Conservation (phyloP, 2,329 filamentous ascomycete genomes). For the Ceratocystis destructans region DNA sequence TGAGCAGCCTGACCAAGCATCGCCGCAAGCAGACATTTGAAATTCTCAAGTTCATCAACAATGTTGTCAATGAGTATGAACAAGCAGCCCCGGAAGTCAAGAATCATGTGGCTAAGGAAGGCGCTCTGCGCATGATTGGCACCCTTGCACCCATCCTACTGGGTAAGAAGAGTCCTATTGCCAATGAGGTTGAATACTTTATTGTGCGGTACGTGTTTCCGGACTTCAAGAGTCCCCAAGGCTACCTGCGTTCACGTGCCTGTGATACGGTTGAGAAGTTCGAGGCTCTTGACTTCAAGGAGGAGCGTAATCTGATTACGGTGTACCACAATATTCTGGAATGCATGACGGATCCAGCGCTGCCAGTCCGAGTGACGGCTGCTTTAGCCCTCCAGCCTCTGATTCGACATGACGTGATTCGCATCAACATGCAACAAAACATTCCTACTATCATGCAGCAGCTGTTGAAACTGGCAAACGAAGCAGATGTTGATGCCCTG, state of each 20-base stretch:
- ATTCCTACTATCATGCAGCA: constrained; percentile 99
- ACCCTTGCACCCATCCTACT: constrained; percentile 87
- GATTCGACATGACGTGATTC: constrained; percentile 88
- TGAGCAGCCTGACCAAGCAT: constrained; percentile 86
- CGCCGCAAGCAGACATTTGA: constrained; percentile 92
- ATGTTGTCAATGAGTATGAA: constrained; percentile 88
- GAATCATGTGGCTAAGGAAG: constrained; percentile 90
- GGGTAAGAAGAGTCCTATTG: constrained; percentile 96
- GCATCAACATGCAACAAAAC: constrained; percentile 89
- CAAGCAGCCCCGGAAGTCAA: constrained; percentile 72
- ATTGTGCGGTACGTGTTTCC: constrained; percentile 97
- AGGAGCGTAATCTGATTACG: constrained; percentile 83
- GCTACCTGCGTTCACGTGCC: constrained; percentile 83
- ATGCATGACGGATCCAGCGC: constrained; percentile 86
- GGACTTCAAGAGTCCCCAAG: constrained; percentile 84
- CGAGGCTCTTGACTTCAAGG: constrained; percentile 92
- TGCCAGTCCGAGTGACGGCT: constrained; percentile 88
- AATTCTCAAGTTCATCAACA: constrained; percentile 88
- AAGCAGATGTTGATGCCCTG: constrained; percentile 91
- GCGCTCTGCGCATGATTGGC: constrained; percentile 91
- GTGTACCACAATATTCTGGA: constrained; percentile 96
- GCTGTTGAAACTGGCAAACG: constrained; percentile 88
- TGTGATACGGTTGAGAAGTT: constrained; percentile 98
- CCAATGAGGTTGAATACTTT: constrained; percentile 96
- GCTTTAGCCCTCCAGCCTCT: constrained; percentile 87